Percentiles rank a stretch among this genome's conserved stretches.
These are phyloP conservation scores for Podospora sp. DNA, from an alignment of 495 filamentous ascomycete species.

Conservation along the genomic window DNA sequence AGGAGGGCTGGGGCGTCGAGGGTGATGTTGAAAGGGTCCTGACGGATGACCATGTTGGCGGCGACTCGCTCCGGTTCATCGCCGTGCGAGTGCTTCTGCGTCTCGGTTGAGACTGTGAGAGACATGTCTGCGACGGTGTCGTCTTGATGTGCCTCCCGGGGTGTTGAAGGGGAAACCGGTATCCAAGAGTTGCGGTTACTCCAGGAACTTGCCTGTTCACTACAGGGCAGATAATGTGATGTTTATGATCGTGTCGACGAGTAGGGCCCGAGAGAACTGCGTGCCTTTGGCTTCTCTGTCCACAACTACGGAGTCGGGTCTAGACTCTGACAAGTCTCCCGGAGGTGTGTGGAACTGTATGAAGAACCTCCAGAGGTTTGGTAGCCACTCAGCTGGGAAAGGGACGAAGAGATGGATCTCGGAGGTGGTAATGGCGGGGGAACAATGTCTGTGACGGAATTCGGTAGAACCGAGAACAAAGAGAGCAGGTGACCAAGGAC, in stretches of 20 bases:
- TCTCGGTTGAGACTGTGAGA: conserved; percentile 32
- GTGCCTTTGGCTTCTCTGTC: not conserved
- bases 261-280: not conserved
- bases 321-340: not conserved
- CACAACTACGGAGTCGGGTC: not conserved
- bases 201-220: not conserved
- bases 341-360: not conserved
- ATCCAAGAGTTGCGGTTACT: not conserved
- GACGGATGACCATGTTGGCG: conserved; percentile 48
- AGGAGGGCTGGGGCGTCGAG: conserved; percentile 50
- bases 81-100: conserved; percentile 20
- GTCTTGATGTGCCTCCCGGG: not conserved
- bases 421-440: not conserved
- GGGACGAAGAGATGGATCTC: not conserved
- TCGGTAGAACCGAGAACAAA: not conserved
- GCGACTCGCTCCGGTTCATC: conserved; percentile 22
- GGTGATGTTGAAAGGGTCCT: conserved; percentile 53
- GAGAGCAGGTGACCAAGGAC: not conserved
- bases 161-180: not conserved
- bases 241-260: not conserved
- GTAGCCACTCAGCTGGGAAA: not conserved
- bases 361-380: not conserved
- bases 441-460: not conserved
- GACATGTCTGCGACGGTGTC: conserved; percentile 25
- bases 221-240: not conserved